Conservation (phyloP, 768 basidiomycete genomes). For the Epithele typhae region DNA sequence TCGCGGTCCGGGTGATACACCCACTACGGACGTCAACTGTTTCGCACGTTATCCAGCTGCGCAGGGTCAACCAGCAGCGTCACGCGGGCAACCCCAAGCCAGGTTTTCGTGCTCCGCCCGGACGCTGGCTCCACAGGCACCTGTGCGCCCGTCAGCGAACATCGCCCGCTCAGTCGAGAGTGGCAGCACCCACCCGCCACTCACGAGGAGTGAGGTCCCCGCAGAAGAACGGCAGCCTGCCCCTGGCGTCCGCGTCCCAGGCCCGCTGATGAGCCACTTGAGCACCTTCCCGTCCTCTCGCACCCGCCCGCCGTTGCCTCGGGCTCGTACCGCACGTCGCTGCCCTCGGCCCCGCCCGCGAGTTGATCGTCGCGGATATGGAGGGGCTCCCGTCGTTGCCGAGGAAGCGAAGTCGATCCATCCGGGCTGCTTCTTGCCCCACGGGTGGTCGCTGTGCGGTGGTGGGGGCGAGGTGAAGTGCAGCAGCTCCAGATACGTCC, state of each 20-base stretch:
- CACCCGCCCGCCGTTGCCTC: conserved; percentile 53
- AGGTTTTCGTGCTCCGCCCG: conserved; percentile 48
- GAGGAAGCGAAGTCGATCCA: conserved; percentile 70
- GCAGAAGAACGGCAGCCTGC: conserved; percentile 63
- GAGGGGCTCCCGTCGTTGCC: conserved; percentile 40
- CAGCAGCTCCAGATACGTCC: conserved; percentile 66
- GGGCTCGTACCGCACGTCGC: conserved; percentile 35
- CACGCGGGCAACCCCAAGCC: conserved; percentile 46
- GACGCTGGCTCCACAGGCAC: conserved; percentile 45
- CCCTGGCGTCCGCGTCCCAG: conserved; percentile 27
- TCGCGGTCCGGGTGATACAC: conserved; percentile 31
- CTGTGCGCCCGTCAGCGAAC: conserved; percentile 24
- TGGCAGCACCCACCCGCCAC: conserved; percentile 47
- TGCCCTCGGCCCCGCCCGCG: conserved; percentile 38
- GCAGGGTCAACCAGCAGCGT: conserved; percentile 34
- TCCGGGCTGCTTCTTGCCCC: conserved; percentile 51
- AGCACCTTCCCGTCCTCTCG: conserved; percentile 52
- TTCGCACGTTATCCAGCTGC: conserved; percentile 26
- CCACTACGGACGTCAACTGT: conserved; percentile 47
- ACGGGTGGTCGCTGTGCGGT: conserved; percentile 41
- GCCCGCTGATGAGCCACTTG: conserved; percentile 53
- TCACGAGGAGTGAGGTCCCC: conserved; percentile 63
- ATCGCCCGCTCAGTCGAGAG: background rate
- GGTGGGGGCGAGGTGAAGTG: conserved; percentile 56
- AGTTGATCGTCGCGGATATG: conserved; percentile 53